Percentiles rank a stretch among this genome's conserved stretches.
Evolutionary conservation across 2,329 filamentous ascomycete species (phyloP).

Genomic region (Hymenoscyphus albidus): DNA sequence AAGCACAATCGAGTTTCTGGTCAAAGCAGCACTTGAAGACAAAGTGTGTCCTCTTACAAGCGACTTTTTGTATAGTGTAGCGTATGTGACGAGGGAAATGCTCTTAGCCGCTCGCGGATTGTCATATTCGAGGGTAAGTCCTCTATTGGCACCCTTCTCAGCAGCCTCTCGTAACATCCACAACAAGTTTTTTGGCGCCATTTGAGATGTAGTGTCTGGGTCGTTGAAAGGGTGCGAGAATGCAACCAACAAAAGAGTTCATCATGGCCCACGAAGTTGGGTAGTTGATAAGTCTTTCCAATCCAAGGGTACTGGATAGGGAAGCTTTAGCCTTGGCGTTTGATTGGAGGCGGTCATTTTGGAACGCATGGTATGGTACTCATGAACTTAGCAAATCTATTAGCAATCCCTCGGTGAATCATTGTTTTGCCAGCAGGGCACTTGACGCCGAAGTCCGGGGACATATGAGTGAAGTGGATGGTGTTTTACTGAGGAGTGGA

Average conservation of each 20-base stretch:
- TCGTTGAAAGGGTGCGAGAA: background rate
- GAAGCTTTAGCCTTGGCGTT: background rate
- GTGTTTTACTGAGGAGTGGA: background rate
- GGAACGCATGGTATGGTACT: background rate
- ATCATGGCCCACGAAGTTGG: background rate
- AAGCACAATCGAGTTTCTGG: slow-evolving; percentile 16
- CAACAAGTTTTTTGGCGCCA: background rate
- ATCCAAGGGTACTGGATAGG: background rate
- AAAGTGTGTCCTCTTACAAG: background rate
- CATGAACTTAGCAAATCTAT: background rate
- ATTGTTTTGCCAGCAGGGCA: background rate
- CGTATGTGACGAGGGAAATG: background rate
- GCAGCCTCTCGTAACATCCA: background rate
- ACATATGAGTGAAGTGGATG: background rate
- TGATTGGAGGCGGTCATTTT: background rate
- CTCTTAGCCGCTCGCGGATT: background rate
- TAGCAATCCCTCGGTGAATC: background rate
- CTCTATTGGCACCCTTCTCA: background rate
- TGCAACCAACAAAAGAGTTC: background rate
- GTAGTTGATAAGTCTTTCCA: background rate
- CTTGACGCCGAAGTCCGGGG: background rate
- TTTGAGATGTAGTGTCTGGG: background rate
- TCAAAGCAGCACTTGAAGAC: background rate
- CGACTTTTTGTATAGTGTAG: background rate
- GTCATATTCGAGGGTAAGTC: background rate